Evolutionary conservation across 2,329 filamentous ascomycete species (phyloP).

Genomic region (Neurospora sp.): DNA sequence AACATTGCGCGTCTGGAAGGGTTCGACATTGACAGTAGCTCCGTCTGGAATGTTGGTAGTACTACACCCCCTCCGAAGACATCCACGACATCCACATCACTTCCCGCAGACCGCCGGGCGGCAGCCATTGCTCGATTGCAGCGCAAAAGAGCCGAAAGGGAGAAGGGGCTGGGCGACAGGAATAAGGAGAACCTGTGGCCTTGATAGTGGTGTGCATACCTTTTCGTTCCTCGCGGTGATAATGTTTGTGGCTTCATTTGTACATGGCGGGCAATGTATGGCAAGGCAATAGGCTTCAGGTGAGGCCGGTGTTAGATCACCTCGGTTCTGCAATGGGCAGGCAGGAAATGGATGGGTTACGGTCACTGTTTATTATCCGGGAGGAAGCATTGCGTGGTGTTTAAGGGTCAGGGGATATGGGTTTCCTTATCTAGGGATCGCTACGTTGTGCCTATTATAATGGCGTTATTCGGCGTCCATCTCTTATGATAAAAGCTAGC

Average conservation of each 20-base stretch:
- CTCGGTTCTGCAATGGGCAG: not conserved
- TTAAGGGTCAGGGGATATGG: not conserved
- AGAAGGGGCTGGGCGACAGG: conserved; percentile 24
- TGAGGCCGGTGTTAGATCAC: not conserved
- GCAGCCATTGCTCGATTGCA: conserved; percentile 47
- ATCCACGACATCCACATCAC: conserved; percentile 26
- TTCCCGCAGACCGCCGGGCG: conserved; percentile 42
- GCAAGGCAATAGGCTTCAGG: not conserved
- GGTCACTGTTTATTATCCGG: not conserved
- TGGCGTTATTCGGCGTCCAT: not conserved
- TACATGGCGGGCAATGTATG: not conserved
- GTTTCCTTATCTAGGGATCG: conserved; percentile 5
- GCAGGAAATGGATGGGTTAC: not conserved
- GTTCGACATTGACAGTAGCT: conserved; percentile 20
- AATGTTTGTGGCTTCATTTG: not conserved
- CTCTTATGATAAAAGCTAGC: not conserved
- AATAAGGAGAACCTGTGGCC: conserved; percentile 45
- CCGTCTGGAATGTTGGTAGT: conserved; percentile 20
- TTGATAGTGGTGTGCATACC: conserved; percentile 12
- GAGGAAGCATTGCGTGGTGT: conserved; percentile 6
- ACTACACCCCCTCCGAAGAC: conserved; percentile 20
- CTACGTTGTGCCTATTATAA: not conserved
- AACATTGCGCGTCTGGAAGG: conserved; percentile 36
- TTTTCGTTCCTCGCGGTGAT: not conserved
- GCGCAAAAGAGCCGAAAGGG: conserved; percentile 42